Conservation (phyloP, 768 basidiomycete species). For the Mycena leptocephala region DNA sequence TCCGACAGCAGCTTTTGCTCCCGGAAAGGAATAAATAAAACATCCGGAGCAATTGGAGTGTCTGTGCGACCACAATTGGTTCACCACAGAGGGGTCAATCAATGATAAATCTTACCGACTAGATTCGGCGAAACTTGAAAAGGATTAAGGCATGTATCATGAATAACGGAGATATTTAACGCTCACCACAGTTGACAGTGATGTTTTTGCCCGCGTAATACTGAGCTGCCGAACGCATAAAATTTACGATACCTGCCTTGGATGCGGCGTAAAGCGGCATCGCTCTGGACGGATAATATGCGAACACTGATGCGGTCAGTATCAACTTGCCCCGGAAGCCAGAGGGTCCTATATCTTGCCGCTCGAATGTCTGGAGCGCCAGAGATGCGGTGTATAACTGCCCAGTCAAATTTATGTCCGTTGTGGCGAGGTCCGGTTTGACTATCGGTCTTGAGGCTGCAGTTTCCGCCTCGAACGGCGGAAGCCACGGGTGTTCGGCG, state of each 20-base stretch:
- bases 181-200: constrained; percentile 35
- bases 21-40: constrained; percentile 30
- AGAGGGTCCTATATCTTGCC: constrained; percentile 32
- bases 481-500: constrained; percentile 39
- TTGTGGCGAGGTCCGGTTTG: constrained; percentile 34
- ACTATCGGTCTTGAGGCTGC: constrained; percentile 25
- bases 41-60: constrained; percentile 31
- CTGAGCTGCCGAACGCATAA: constrained; percentile 34
- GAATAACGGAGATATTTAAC: not conserved
- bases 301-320: constrained; percentile 39
- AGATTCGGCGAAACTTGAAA: constrained; percentile 31
- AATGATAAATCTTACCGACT: constrained; percentile 20
- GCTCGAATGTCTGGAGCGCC: constrained; percentile 40
- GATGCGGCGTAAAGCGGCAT: constrained; percentile 40
- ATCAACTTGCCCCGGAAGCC: constrained; percentile 40
- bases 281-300: constrained; percentile 30
- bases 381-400: constrained; percentile 40
- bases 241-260: constrained; percentile 39
- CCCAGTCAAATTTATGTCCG: constrained; percentile 35
- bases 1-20: constrained; percentile 29
- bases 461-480: constrained; percentile 32
- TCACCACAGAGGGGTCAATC: no score
- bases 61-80: not conserved
- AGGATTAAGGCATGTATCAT: not conserved
- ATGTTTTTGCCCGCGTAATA: constrained; percentile 37